Evolutionary conservation across 106 monocot genomes (phyloP).

Genomic region (Allium cepa): DNA sequence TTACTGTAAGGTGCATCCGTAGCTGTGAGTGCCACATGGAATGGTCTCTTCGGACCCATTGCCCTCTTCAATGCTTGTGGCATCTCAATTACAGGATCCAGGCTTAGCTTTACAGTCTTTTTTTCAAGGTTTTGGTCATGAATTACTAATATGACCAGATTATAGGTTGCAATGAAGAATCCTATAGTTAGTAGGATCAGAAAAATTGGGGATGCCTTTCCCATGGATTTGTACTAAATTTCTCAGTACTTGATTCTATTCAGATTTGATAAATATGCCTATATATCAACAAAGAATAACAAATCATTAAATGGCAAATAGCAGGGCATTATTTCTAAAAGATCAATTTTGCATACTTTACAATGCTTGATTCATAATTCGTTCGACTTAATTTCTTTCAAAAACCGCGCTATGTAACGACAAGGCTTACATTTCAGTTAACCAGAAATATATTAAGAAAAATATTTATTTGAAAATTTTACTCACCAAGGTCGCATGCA

Average conservation of each 20-base stretch:
- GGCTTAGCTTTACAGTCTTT: not conserved
- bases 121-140: slow-evolving; percentile 15
- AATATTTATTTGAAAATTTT: not conserved
- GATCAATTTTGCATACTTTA: too few relatives aligned
- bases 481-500: not conserved
- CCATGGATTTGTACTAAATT: slow-evolving; percentile 13
- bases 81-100: slow-evolving; percentile 25
- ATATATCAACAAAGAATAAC: not conserved
- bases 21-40: slow-evolving; percentile 64
- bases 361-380: too few relatives aligned
- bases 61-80: slow-evolving; percentile 19
- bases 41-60: slow-evolving; percentile 14
- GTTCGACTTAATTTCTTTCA: too few relatives aligned
- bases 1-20: slow-evolving; percentile 50
- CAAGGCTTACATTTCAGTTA: not conserved
- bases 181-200: slow-evolving; percentile 24
- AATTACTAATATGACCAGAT: slow-evolving; percentile 23
- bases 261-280: not conserved
- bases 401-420: too few relatives aligned
- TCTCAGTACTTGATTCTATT: slow-evolving; percentile 1
- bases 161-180: slow-evolving; percentile 35
- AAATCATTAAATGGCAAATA: not conserved
- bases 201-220: slow-evolving; percentile 19
- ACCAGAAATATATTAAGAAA: not conserved
- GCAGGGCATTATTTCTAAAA: too few relatives aligned